phyloP scores from a whole-genome alignment of 495 filamentous ascomycete species.

The Aspergillus kassunensis region DNA sequence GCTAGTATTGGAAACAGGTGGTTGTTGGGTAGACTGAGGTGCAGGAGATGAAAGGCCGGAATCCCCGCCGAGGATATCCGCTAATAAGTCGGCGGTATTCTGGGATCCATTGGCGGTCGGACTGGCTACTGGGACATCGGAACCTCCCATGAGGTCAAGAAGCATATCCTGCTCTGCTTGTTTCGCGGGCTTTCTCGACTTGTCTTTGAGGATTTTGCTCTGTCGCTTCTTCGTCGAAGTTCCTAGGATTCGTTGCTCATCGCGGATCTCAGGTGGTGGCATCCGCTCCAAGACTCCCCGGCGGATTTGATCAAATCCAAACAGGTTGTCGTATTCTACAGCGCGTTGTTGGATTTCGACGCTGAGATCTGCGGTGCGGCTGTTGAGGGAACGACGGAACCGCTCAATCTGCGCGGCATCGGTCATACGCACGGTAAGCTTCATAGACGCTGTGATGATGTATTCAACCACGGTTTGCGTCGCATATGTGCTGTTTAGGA shows the following conservation, averaged over 20 bases:
- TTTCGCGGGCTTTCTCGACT: constrained; percentile 68
- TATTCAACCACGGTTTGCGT: constrained; percentile 89
- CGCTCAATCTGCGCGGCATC: constrained; percentile 81
- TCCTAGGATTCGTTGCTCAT: constrained; percentile 86
- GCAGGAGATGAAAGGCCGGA: constrained; percentile 50
- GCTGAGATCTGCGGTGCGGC: constrained; percentile 76
- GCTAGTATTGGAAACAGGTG: constrained; percentile 52
- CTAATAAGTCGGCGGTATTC: constrained; percentile 82
- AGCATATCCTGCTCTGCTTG: constrained; percentile 86
- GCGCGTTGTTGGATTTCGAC: constrained; percentile 94
- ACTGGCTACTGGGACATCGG: constrained; percentile 52
- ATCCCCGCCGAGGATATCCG: constrained; percentile 68
- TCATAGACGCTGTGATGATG: constrained; percentile 91
- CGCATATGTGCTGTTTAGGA: constrained; percentile 89
- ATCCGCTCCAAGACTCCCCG: constrained; percentile 92
- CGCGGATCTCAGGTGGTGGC: constrained; percentile 94
- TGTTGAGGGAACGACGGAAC: constrained; percentile 70
- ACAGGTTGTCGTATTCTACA: constrained; percentile 92
- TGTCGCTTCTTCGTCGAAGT: constrained; percentile 75
- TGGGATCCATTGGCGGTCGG: constrained; percentile 58
- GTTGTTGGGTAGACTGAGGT: constrained; percentile 46
- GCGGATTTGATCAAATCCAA: constrained; percentile 81
- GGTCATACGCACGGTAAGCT: constrained; percentile 83
- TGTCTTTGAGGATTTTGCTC: constrained; percentile 66
- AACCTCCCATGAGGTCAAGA: constrained; percentile 87